Evolutionary conservation across 2,329 filamentous ascomycete species (phyloP).

Genomic region (Penicillium fuscoglaucum): DNA sequence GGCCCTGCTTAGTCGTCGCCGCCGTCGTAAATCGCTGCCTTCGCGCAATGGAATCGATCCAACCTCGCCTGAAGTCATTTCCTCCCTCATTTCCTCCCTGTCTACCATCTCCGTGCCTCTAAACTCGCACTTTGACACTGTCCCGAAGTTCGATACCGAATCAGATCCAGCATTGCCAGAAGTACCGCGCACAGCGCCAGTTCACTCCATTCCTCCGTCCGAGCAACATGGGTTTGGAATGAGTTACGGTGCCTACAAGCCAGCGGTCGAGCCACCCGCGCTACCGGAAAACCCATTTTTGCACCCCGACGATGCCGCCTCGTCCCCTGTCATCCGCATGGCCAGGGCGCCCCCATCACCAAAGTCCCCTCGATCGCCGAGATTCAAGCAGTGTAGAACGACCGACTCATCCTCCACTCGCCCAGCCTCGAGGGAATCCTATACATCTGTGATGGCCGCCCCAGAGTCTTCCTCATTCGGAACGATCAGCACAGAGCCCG

Average conservation of each 20-base stretch:
- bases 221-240: slow-evolving; percentile 60
- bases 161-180: slow-evolving; percentile 26
- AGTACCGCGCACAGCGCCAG: slow-evolving; percentile 29
- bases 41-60: slow-evolving; percentile 39
- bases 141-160: slow-evolving; percentile 47
- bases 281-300: slow-evolving; percentile 51
- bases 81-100: slow-evolving; percentile 62
- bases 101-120: slow-evolving; percentile 63
- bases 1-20: slow-evolving; percentile 34
- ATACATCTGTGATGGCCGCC: slow-evolving; percentile 34
- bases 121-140: slow-evolving; percentile 67
- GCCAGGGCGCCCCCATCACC: slow-evolving; percentile 77
- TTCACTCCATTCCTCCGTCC: slow-evolving; percentile 29
- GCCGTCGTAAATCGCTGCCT: slow-evolving; percentile 49
- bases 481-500: slow-evolving; percentile 43
- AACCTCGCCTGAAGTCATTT: slow-evolving; percentile 54
- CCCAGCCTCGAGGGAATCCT: slow-evolving; percentile 41
- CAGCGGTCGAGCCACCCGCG: slow-evolving; percentile 49
- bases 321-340: slow-evolving; percentile 74
- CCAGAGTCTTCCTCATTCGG: slow-evolving; percentile 41
- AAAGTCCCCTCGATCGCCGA: slow-evolving; percentile 52
- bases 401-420: slow-evolving; percentile 41
- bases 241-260: slow-evolving; percentile 66
- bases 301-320: slow-evolving; percentile 58
- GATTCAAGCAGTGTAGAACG: slow-evolving; percentile 50